Conservation (phyloP, 2,329 filamentous ascomycete species). For the Fusarium secorum region DNA sequence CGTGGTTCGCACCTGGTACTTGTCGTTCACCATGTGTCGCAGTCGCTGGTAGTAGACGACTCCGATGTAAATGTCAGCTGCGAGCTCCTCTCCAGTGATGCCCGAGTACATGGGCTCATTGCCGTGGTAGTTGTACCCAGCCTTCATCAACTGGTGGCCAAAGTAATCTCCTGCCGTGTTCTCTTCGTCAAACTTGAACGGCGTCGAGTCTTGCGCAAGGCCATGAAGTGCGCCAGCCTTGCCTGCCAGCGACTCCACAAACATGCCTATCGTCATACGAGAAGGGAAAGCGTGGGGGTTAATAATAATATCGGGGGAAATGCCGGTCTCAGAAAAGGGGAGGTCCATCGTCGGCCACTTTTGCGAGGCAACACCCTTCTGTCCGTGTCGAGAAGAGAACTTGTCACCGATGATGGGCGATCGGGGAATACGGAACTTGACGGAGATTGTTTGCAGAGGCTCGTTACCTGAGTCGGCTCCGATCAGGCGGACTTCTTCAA, state of each 20-base stretch:
- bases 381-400: slow-evolving; percentile 97
- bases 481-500: slow-evolving; percentile 92
- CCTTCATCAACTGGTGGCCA: slow-evolving; percentile 91
- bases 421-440: slow-evolving; percentile 92
- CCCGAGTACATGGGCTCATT: slow-evolving; percentile 99
- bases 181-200: slow-evolving; percentile 92
- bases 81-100: slow-evolving; percentile 92
- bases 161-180: slow-evolving; percentile 95
- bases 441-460: slow-evolving; percentile 84
- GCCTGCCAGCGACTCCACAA: slow-evolving; percentile 94
- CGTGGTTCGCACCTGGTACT: slow-evolving; percentile 97
- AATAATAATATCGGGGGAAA: slow-evolving; percentile 97
- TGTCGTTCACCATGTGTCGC: slow-evolving; percentile 99
- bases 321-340: slow-evolving; percentile 96
- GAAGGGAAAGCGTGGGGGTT: slow-evolving; percentile 99
- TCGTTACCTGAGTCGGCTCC: slow-evolving; percentile 85
- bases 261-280: slow-evolving; percentile 99
- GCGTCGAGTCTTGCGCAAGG: slow-evolving; percentile 93
- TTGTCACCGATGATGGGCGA: slow-evolving; percentile 96
- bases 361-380: slow-evolving; percentile 96
- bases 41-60: slow-evolving; percentile 98
- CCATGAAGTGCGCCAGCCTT: slow-evolving; percentile 95
- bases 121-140: slow-evolving; percentile 97
- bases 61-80: slow-evolving; percentile 94
- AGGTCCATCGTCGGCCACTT: slow-evolving; percentile 95